Percentiles rank a stretch among this genome's conserved stretches.
These are phyloP conservation scores for Cylindrotheca fusiformis DNA, from an alignment of 108 stramenopile species.

Conservation along the genomic window DNA sequence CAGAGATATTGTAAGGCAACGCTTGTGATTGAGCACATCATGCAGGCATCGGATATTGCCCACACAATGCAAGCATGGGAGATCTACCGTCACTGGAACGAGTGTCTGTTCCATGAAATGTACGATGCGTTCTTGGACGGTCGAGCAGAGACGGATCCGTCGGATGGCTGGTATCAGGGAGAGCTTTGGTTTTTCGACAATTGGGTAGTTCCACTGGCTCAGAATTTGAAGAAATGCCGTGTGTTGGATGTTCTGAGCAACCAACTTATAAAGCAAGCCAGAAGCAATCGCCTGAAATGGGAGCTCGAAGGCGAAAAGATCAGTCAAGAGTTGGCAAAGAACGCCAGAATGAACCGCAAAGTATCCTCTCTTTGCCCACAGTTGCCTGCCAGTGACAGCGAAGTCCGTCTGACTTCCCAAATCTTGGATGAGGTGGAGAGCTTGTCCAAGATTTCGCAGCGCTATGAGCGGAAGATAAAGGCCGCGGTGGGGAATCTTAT, in stretches of 20 bases:
- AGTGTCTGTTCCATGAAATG: slow-evolving; percentile 50
- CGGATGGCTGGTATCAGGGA: slow-evolving; percentile 55
- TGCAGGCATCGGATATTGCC: slow-evolving; percentile 53
- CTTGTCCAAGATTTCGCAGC: neutral
- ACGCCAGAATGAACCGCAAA: neutral
- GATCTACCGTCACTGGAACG: slow-evolving; percentile 60
- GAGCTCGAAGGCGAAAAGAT: neutral
- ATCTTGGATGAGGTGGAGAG: neutral
- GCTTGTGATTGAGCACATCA: slow-evolving; percentile 50
- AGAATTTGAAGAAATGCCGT: slow-evolving; percentile 49
- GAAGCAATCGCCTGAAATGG: neutral
- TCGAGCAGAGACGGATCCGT: slow-evolving; percentile 48
- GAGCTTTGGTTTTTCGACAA: slow-evolving; percentile 57
- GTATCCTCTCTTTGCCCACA: neutral
- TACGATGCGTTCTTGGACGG: slow-evolving; percentile 42
- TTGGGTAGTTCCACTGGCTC: slow-evolving; percentile 61
- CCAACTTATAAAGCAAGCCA: neutral
- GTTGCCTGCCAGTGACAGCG: neutral
- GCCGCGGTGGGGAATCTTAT: neutral
- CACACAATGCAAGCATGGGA: slow-evolving; percentile 63
- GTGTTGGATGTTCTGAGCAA: slow-evolving; percentile 42
- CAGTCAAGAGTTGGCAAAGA: neutral
- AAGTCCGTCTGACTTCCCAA: neutral
- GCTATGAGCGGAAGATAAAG: neutral
- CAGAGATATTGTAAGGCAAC: slow-evolving; percentile 29